These are phyloP conservation scores for Colletotrichum sp. DNA, from an alignment of 2,329 filamentous ascomycete species.

Conservation along the genomic window DNA sequence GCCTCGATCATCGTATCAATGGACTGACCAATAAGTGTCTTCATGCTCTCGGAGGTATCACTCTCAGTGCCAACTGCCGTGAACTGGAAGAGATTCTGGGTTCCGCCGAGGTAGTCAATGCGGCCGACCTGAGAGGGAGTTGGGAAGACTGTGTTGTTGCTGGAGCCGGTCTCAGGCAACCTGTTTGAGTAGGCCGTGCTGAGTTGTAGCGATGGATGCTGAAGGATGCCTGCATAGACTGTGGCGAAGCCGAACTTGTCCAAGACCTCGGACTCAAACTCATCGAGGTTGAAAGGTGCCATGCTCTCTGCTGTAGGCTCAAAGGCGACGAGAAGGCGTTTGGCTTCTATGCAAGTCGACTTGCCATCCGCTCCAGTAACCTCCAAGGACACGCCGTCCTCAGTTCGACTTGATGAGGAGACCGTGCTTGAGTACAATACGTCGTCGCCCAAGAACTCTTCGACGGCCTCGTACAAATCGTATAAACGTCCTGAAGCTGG, in stretches of 20 bases:
- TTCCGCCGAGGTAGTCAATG: constrained; percentile 35
- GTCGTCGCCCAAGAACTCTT: constrained; percentile 21
- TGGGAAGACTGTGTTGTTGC: constrained; percentile 29
- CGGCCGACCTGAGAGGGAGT: constrained; percentile 24
- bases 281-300: constrained; percentile 21
- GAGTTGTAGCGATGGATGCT: constrained; percentile 27
- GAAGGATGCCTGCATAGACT: constrained; percentile 29
- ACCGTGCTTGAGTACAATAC: constrained; percentile 28
- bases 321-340: constrained; percentile 27
- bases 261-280: constrained; percentile 24
- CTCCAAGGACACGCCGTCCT: constrained; percentile 20
- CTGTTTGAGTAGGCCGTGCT: constrained; percentile 25
- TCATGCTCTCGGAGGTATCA: constrained; percentile 24
- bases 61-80: constrained; percentile 30
- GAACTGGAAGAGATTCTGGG: constrained; percentile 33
- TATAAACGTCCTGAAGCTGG: constrained; percentile 24
- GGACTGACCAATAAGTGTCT: constrained; percentile 28
- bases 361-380: constrained; percentile 3
- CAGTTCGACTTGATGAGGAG: constrained; percentile 1
- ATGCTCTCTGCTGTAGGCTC: constrained; percentile 26
- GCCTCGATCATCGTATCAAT: constrained; percentile 32
- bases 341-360: constrained; percentile 25
- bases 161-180: constrained; percentile 14
- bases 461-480: constrained; percentile 23
- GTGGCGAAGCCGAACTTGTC: constrained; percentile 22